Evolutionary conservation across 306 rosid species (phyloP), one percentile per base, ranked within the genome.

Genomic region (Cicer arietinum): DNA sequence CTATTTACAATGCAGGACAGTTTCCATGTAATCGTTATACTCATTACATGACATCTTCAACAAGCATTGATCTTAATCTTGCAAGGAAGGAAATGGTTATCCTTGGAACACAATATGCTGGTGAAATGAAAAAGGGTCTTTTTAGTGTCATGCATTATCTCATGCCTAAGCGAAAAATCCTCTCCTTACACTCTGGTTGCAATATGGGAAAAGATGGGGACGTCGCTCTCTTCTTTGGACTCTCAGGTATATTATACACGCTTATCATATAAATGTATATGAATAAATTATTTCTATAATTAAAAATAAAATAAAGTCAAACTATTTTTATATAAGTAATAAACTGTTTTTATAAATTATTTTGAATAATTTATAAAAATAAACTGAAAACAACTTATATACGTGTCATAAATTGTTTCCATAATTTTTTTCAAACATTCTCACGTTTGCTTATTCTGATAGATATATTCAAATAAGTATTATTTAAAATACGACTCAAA

Each of bases 81-180:
- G 80, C 88, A 56, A 89, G 97, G 82, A 88, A 86, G 73, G 98
- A 93, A 86, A 93, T 93, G 98, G 96, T 91, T 45, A 93, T 93
- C 78, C 92, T 93, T 42, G 98, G 98, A 40, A 93, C 98, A 6
- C 98, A 93, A 30, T 93, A 93, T 63, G 98, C 98, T 18, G 98
- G 98, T 59, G 98, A 93, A 84, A 93, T 91, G 98, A 93, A 93
- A 84, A 93, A 93, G 67, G 98, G 98, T 45, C 89, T 93, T 18
- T 93, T 93, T 75, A 73, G 96, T 72, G 83, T 93, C 39, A 93
- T 91, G 98, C 98, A 93, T 77, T 91, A 89, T 83, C 93, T 93
- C 85, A 93, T 93, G 97, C 97, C 98, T 43, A 82, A 58, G 84
- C 96, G 96, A 13, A 82, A 88, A 10, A 86, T 93, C 74, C 90